Percentiles rank a stretch among this genome's conserved stretches.
Conservation (phyloP, 1,139 yeast genomes). For the Nakaseomyces bracarensis region DNA sequence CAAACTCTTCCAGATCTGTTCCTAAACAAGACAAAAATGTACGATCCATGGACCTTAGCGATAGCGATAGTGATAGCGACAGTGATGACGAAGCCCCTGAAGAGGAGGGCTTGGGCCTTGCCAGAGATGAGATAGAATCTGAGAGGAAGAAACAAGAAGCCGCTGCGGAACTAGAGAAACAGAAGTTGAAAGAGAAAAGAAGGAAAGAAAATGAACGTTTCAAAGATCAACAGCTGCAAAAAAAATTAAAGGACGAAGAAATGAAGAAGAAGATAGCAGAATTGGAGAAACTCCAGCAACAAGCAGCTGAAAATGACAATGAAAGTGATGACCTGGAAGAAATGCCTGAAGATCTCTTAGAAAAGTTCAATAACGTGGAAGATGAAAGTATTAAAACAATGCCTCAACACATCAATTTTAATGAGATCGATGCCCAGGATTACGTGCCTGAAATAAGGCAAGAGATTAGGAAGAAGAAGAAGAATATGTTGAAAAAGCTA, state of each 20-base stretch:
- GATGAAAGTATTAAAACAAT: conserved; percentile 8
- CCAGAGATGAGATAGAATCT: conserved; percentile 30
- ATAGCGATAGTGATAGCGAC: conserved; percentile 27
- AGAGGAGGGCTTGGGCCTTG: conserved; percentile 32
- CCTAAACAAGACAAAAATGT: conserved; percentile 6
- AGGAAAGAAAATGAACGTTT: conserved; percentile 41
- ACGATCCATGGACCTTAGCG: conserved; percentile 12
- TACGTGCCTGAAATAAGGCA: conserved; percentile 14
- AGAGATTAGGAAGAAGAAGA: conserved; percentile 35
- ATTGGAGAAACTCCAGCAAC: conserved; percentile 19
- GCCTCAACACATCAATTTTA: conserved; percentile 26
- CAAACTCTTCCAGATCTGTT: conserved; percentile 6
- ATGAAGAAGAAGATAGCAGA: conserved; percentile 29
- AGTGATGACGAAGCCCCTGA: conserved; percentile 35
- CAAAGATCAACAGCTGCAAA: conserved; percentile 38
- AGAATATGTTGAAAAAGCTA: conserved; percentile 37
- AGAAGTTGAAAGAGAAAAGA: conserved; percentile 42
- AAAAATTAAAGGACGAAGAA: conserved; percentile 32
- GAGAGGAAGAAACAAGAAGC: conserved; percentile 34
- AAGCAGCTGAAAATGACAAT: neutral
- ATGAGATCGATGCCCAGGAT: conserved; percentile 18
- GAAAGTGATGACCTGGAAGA: conserved; percentile 18
- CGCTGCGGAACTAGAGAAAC: conserved; percentile 34
- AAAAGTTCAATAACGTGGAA: conserved; percentile 17
- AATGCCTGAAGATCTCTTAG: conserved; percentile 28